phyloP scores from a whole-genome alignment of 768 basidiomycete genomes.

The Candolleomyces aberdarensis region DNA sequence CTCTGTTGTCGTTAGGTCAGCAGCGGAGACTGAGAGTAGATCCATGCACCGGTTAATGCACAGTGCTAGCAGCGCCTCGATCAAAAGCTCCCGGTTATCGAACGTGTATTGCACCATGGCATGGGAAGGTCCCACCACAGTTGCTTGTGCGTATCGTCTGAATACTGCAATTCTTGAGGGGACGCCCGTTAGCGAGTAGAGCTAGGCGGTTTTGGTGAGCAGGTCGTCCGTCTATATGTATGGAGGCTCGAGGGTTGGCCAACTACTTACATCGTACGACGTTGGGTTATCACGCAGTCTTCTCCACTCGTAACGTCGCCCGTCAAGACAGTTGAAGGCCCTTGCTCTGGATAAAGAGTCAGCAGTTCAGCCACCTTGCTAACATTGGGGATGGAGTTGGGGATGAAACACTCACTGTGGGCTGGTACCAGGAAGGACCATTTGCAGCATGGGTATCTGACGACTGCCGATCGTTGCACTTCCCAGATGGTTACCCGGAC shows the following conservation, averaged over 20 bases:
- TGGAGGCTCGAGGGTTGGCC: neutral
- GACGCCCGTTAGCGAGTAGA: slow-evolving; percentile 39
- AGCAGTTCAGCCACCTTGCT: neutral
- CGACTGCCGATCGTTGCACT: slow-evolving; percentile 53
- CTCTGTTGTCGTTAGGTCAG: no score
- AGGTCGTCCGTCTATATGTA: neutral
- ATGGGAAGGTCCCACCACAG: slow-evolving; percentile 62
- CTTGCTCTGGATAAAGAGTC: slow-evolving; percentile 45
- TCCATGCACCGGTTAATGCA: slow-evolving; percentile 75
- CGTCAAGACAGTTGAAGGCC: slow-evolving; percentile 54
- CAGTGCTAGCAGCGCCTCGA: slow-evolving; percentile 62
- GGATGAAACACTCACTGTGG: slow-evolving; percentile 34
- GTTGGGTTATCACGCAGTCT: slow-evolving; percentile 41
- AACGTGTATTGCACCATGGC: slow-evolving; percentile 65
- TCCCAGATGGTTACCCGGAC: slow-evolving; percentile 52
- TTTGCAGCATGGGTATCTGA: slow-evolving; percentile 57
- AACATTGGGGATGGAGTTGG: neutral
- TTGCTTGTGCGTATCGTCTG: slow-evolving; percentile 47
- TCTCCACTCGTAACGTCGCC: slow-evolving; percentile 65
- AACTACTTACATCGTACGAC: slow-evolving; percentile 58
- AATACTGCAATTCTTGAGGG: slow-evolving; percentile 56
- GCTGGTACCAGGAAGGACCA: slow-evolving; percentile 51
- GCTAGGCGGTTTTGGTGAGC: slow-evolving; percentile 23
- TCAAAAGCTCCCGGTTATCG: slow-evolving; percentile 53
- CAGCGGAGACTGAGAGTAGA: no score